Percentiles rank a stretch among this genome's conserved stretches.
These are phyloP conservation scores for Alloteropsis semialata DNA, from an alignment of 176 grass and related monocot species.

Conservation along the genomic window DNA sequence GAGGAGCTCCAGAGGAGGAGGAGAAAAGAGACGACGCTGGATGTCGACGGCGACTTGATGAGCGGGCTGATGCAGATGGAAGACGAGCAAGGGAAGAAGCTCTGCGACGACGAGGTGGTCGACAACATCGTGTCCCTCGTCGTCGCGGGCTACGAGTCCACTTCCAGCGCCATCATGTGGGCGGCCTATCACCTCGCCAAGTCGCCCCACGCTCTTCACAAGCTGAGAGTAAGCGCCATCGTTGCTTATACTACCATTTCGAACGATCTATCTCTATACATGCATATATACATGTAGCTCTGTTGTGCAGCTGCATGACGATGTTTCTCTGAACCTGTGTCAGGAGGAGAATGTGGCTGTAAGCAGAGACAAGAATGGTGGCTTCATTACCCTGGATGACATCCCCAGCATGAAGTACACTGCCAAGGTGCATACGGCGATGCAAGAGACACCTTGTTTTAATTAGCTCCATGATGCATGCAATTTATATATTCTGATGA, in stretches of 20 bases:
- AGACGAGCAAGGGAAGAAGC: slow-evolving; percentile 30
- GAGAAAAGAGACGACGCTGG: background rate
- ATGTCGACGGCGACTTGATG: background rate
- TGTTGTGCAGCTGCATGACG: background rate
- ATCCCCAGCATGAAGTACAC: slow-evolving; percentile 28
- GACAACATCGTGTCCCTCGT: slow-evolving; percentile 39
- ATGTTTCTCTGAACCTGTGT: background rate
- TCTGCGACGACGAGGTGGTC: slow-evolving; percentile 23
- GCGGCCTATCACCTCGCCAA: slow-evolving; percentile 35
- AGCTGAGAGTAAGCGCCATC: slow-evolving; percentile 22
- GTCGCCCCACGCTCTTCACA: slow-evolving; percentile 24
- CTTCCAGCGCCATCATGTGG: slow-evolving; percentile 32
- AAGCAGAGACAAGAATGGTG: slow-evolving; percentile 4
- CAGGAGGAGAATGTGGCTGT: slow-evolving; percentile 16
- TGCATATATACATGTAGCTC: background rate
- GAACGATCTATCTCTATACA: background rate
- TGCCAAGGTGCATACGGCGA: background rate
- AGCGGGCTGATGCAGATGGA: slow-evolving; percentile 16
- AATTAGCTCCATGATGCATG: background rate
- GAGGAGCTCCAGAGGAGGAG: slow-evolving; percentile 28
- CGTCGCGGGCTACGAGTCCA: slow-evolving; percentile 28
- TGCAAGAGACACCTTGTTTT: background rate
- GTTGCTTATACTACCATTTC: background rate
- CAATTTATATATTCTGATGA: background rate
- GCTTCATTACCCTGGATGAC: slow-evolving; percentile 22